Evolutionary conservation across 2,329 filamentous ascomycete genomes (phyloP).

Genomic region (Pestalotiopsis sp.): DNA sequence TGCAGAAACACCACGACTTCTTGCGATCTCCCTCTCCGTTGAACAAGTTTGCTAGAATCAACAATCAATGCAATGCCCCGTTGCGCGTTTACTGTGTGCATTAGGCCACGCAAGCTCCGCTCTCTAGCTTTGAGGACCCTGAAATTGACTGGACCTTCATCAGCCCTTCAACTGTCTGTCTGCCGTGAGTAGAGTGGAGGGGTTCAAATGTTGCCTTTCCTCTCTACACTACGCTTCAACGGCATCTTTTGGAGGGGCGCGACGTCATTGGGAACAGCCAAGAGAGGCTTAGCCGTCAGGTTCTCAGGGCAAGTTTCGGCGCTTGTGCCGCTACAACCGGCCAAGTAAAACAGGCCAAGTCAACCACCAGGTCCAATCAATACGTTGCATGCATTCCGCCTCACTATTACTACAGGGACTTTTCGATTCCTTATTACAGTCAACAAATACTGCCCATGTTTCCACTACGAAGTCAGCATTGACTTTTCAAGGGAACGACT

Average conservation of each 20-base stretch:
- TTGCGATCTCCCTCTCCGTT: neutral
- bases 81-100: neutral
- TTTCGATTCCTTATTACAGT: no score
- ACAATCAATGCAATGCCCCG: neutral
- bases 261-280: slow-evolving; percentile 3
- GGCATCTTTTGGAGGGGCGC: neutral
- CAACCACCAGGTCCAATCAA: neutral
- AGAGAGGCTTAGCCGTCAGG: neutral
- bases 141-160: neutral
- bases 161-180: neutral
- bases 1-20: neutral
- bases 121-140: neutral
- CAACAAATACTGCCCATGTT: no score
- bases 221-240: neutral
- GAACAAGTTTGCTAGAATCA: neutral
- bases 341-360: neutral
- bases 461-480: no score
- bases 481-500: no score
- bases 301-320: neutral
- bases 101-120: slow-evolving; percentile 2
- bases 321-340: slow-evolving; percentile 2
- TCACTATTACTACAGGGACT: neutral
- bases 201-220: neutral
- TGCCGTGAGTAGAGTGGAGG: neutral
- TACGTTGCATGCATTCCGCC: no score